phyloP scores from a whole-genome alignment of 768 basidiomycete genomes.

The Panaeolus papilionaceus region DNA sequence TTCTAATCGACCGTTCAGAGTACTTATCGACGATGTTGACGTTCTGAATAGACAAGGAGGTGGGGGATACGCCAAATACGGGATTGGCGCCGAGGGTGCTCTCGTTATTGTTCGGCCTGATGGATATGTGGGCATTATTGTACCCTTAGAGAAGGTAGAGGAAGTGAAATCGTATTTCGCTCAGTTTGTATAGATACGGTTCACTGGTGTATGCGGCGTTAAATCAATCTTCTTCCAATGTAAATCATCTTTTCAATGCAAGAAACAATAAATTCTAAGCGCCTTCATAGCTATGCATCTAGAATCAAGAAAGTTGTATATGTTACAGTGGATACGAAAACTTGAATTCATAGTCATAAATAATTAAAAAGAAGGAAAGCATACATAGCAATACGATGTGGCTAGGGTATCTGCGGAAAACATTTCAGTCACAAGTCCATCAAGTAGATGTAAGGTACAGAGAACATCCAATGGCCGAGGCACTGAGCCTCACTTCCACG shows the following conservation, averaged over 20 bases:
- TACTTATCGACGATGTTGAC: slow-evolving; percentile 64
- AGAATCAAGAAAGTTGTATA: slow-evolving; percentile 14
- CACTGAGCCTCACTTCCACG: slow-evolving; percentile 42
- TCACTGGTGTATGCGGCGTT: neutral
- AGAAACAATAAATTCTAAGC: no score
- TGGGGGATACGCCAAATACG: slow-evolving; percentile 61
- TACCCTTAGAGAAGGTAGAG: slow-evolving; percentile 49
- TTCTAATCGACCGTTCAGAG: slow-evolving; percentile 41
- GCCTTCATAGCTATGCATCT: neutral
- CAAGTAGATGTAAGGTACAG: neutral
- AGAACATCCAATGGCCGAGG: neutral
- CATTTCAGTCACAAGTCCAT: neutral
- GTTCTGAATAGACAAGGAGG: slow-evolving; percentile 52
- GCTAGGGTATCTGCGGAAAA: slow-evolving; percentile 10
- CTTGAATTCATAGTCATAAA: slow-evolving; percentile 1
- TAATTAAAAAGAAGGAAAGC: slow-evolving; percentile 14
- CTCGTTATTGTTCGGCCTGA: slow-evolving; percentile 67
- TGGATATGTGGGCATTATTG: slow-evolving; percentile 67
- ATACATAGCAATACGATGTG: slow-evolving; percentile 15
- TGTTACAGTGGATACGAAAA: slow-evolving; percentile 21
- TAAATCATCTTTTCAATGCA: no score
- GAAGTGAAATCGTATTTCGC: slow-evolving; percentile 55
- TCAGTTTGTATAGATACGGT: slow-evolving; percentile 42
- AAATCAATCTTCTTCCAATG: no score
- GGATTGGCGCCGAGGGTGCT: slow-evolving; percentile 52